These are phyloP conservation scores for Trichoderma hamatum DNA, from an alignment of 2,329 filamentous ascomycete genomes.

Conservation along the genomic window DNA sequence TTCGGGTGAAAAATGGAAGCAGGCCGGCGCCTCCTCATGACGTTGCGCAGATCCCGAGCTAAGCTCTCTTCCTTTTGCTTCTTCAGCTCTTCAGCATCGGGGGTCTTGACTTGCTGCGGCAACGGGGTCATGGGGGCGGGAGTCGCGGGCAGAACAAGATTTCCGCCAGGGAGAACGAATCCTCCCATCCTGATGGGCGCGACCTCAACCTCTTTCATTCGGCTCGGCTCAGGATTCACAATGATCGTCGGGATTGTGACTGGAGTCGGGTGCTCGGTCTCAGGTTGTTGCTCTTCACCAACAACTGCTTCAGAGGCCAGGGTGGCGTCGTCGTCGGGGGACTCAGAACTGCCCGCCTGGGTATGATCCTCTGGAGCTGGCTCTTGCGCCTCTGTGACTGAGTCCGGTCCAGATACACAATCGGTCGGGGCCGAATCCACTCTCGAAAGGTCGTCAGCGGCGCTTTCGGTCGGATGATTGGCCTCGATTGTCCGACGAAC, in stretches of 20 bases:
- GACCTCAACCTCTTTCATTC: constrained; percentile 17
- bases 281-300: constrained; percentile 14
- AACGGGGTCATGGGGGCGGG: constrained; percentile 21
- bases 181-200: constrained; percentile 26
- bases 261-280: constrained; percentile 9
- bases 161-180: constrained; percentile 26
- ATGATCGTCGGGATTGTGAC: constrained; percentile 8
- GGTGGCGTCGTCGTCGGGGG: constrained; percentile 14
- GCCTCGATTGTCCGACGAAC: constrained; percentile 5
- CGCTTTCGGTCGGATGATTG: constrained; percentile 16
- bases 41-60: constrained; percentile 24
- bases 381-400: constrained; percentile 24
- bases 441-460: constrained; percentile 9
- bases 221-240: constrained; percentile 16
- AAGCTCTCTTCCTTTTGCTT: constrained; percentile 25
- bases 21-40: constrained; percentile 26
- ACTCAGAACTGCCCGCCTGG: constrained; percentile 17
- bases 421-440: constrained; percentile 1
- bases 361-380: constrained; percentile 10
- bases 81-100: constrained; percentile 19
- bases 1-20: constrained; percentile 23
- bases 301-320: constrained; percentile 11
- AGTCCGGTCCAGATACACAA: background rate
- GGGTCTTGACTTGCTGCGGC: constrained; percentile 15
- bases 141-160: constrained; percentile 20